Conservation (phyloP, 2,329 filamentous ascomycete genomes). For the Cordyceps pruinosa region DNA sequence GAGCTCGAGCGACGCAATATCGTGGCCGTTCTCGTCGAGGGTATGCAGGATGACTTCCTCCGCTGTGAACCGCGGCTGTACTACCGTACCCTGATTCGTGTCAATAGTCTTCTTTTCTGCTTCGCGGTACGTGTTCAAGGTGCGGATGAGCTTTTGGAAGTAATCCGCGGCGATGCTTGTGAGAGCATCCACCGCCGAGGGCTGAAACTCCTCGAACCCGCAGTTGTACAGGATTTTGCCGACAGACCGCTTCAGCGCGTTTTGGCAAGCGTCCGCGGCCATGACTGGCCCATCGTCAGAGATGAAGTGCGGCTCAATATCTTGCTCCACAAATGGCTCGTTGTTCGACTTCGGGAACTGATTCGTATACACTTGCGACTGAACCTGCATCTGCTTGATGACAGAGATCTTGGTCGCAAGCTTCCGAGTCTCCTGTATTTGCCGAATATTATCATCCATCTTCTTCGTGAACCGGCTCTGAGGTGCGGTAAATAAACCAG, state of each 20-base stretch:
- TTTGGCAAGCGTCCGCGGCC: conserved; percentile 72
- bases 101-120: conserved; percentile 64
- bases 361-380: conserved; percentile 95
- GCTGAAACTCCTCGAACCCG: conserved; percentile 95
- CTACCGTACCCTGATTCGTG: conserved; percentile 34
- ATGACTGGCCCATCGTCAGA: conserved; percentile 85
- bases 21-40: conserved; percentile 74
- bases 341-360: conserved; percentile 96
- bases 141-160: conserved; percentile 74
- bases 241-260: conserved; percentile 81
- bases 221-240: conserved; percentile 94
- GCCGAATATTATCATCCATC: conserved; percentile 84
- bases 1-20: conserved; percentile 70
- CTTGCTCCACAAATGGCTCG: conserved; percentile 78
- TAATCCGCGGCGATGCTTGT: conserved; percentile 88
- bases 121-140: conserved; percentile 77
- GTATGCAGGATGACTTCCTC: conserved; percentile 87
- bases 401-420: conserved; percentile 94
- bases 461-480: conserved; percentile 67
- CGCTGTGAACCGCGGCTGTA: conserved; percentile 63
- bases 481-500: conserved; percentile 68
- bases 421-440: conserved; percentile 95
- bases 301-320: conserved; percentile 82
- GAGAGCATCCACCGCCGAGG: conserved; percentile 82
- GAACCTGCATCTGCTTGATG: conserved; percentile 99